These are phyloP conservation scores for Eutrema salsugineum DNA, from an alignment of 441 rosid species.

Conservation along the genomic window DNA sequence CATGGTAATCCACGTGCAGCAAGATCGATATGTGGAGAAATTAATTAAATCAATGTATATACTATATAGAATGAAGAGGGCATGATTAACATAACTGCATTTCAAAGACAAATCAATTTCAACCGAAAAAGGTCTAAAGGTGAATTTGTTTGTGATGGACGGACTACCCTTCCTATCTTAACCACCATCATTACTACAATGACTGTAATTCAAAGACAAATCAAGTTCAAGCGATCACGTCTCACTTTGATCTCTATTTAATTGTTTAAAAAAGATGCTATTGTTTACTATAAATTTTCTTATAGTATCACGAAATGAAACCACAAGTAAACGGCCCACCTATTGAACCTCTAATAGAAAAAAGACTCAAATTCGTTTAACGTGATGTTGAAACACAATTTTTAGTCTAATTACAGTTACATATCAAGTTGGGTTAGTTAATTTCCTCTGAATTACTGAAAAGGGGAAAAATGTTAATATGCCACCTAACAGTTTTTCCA, in stretches of 20 bases:
- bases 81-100: slow-evolving; percentile 1
- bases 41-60: not conserved
- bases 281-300: not conserved
- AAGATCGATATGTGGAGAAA: not conserved
- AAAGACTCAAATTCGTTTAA: not conserved
- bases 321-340: not conserved
- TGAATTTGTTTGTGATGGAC: not conserved
- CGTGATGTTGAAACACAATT: not conserved
- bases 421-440: not conserved
- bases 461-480: not conserved
- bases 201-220: slow-evolving; percentile 19
- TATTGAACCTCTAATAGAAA: not conserved
- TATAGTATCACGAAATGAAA: not conserved
- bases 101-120: slow-evolving; percentile 13
- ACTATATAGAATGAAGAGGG: not conserved
- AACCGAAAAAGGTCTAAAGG: slow-evolving; percentile 5
- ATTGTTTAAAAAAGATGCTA: not conserved
- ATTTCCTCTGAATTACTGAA: not conserved
- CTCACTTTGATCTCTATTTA: not conserved
- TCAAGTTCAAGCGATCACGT: slow-evolving; percentile 16
- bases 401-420: not conserved
- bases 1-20: slow-evolving; percentile 23
- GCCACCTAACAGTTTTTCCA: not conserved
- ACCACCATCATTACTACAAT: slow-evolving; percentile 9
- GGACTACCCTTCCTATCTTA: not conserved